These are phyloP conservation scores for Lipomyces lipofer DNA, from an alignment of 805 yeast species.

Conservation along the genomic window DNA sequence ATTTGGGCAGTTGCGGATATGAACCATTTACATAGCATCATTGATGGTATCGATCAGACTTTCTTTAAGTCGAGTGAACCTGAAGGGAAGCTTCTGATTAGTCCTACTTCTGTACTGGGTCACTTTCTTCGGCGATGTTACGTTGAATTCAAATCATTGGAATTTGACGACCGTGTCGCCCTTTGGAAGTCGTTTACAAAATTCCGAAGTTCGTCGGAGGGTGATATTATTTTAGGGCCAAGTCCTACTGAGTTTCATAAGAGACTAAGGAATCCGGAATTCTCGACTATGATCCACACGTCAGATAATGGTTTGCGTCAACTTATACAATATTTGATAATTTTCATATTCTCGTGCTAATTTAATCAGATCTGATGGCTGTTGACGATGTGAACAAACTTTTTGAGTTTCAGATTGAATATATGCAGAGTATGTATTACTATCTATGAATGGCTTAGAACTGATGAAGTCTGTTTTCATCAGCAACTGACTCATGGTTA, in stretches of 20 bases:
- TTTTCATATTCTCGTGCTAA: background rate
- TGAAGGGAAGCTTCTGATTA: background rate
- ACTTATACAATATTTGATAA: background rate
- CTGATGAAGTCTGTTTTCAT: background rate
- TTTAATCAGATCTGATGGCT: slow-evolving; percentile 44
- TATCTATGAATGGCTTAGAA: no score
- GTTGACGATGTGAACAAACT: slow-evolving; percentile 45
- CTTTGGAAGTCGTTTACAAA: slow-evolving; percentile 19
- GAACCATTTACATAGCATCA: slow-evolving; percentile 9
- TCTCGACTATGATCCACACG: background rate
- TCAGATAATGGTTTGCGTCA: background rate
- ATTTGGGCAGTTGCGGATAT: slow-evolving; percentile 4
- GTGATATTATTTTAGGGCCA: background rate
- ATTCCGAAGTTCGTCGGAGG: background rate
- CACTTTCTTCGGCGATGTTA: slow-evolving; percentile 23
- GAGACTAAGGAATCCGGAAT: background rate
- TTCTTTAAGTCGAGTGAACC: slow-evolving; percentile 9
- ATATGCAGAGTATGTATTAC: slow-evolving; percentile 18
- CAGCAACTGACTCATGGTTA: no score
- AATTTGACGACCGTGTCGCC: slow-evolving; percentile 12
- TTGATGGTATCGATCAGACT: slow-evolving; percentile 13
- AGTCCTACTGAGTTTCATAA: no score
- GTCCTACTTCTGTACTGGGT: slow-evolving; percentile 22
- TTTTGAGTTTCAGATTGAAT: slow-evolving; percentile 26
- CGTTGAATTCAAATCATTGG: slow-evolving; percentile 19